Evolutionary conservation across 768 basidiomycete genomes (phyloP), one percentile per base, ranked within the genome.

Genomic region (Mycena galopus): DNA sequence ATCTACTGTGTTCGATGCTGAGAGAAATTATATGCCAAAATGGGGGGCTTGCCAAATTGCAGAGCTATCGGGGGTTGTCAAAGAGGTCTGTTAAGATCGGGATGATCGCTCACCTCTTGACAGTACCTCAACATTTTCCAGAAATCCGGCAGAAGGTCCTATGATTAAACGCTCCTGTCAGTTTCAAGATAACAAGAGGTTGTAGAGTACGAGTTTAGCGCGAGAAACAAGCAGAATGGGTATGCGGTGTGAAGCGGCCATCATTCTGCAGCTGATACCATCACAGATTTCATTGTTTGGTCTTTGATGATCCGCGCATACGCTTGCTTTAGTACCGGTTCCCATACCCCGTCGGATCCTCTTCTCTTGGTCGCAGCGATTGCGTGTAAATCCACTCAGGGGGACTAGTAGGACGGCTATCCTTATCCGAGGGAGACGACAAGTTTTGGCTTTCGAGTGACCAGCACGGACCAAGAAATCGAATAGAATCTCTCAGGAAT

Each of bases 351-450:
- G 25, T 53, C 51, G 51, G 51, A 53, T 53, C 10, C 10, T 14
- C 51, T 53, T 29, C 51, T 16, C 51, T 53, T 53, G 51, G 51
- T 53, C 51, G 25, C 51, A 53, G 51, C 25, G 51, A 53, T 53
- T 53, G 51, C 51, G 51, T 53, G 51, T 27, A 27, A 23, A 53
- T 53, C 51, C 51, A 25, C 25, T 53, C 51, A n/a, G n/a, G 23
- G 51, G 51, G 51, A 53, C 10, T 53, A 53, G 51, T 27, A 53
- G 25, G 51, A 27, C 51, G 10, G 51, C 51, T 53, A 53, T 53
- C 51, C 51, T 53, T 53, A 53, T 29, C 51, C 51, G 51, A 53
- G 51, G 25, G 51, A 53, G 25, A 53, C 51, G 51, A 53, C n/a
- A n/a, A n/a, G n/a, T n/a, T n/a, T n/a, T n/a, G n/a, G n/a, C 51